phyloP scores from a whole-genome alignment of 2,329 filamentous ascomycete species.

The Coleophoma cylindrospora region DNA sequence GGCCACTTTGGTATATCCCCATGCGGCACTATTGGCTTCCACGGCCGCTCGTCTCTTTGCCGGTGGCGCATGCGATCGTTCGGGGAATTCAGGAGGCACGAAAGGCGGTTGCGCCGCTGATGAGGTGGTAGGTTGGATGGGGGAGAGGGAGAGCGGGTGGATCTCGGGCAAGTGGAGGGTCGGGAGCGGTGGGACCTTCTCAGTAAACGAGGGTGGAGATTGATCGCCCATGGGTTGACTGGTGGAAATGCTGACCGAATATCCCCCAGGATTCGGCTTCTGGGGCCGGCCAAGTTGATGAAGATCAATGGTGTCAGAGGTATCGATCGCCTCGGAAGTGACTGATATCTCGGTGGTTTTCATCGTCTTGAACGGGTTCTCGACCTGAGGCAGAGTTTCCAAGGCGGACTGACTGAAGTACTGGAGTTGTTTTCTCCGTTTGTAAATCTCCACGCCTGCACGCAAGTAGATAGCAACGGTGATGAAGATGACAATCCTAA shows the following conservation, averaged over 20 bases:
- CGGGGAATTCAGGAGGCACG: too few relatives aligned
- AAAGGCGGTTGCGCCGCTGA: neutral
- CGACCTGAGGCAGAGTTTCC: slow-evolving; percentile 30
- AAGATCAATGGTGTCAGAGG: slow-evolving; percentile 5
- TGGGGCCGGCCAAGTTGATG: slow-evolving; percentile 3
- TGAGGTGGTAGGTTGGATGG: too few relatives aligned
- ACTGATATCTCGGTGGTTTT: slow-evolving; percentile 63
- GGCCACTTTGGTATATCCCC: slow-evolving; percentile 66
- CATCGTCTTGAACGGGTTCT: slow-evolving; percentile 40
- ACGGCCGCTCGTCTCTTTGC: slow-evolving; percentile 6
- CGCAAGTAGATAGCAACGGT: slow-evolving; percentile 63
- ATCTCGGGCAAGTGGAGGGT: too few relatives aligned
- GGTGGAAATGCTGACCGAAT: slow-evolving; percentile 7
- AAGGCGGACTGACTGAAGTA: slow-evolving; percentile 40
- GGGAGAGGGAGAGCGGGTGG: too few relatives aligned
- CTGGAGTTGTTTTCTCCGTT: slow-evolving; percentile 57
- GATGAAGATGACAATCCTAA: slow-evolving; percentile 53
- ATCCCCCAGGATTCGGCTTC: neutral
- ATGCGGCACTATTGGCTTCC: slow-evolving; percentile 53
- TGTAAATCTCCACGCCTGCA: slow-evolving; percentile 63
- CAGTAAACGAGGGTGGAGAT: too few relatives aligned
- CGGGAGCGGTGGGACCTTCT: too few relatives aligned
- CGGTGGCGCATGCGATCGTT: neutral
- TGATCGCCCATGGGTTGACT: too few relatives aligned
- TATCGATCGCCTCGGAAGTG: slow-evolving; percentile 41